phyloP scores from a whole-genome alignment of 1,284 basidiomycete genomes.

The Ganoderma sp. region DNA sequence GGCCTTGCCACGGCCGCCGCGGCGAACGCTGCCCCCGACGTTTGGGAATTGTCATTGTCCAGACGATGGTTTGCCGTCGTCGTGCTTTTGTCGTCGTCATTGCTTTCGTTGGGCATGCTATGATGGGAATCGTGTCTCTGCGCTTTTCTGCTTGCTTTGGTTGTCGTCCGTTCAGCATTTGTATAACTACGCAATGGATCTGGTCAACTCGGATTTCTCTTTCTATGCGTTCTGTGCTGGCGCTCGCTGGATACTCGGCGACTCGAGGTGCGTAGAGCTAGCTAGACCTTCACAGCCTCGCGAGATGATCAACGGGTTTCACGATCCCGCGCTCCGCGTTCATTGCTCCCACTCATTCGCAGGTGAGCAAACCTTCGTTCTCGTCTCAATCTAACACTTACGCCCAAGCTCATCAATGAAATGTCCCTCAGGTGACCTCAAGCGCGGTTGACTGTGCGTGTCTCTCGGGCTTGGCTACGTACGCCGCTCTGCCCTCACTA shows the following conservation, averaged over 20 bases:
- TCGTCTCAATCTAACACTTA: neutral
- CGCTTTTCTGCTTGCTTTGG: neutral
- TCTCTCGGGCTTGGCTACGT: neutral
- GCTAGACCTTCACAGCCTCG: neutral
- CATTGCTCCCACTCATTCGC: neutral
- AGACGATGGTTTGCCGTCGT: slow-evolving; percentile 3
- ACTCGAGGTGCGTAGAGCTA: neutral
- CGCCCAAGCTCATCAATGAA: neutral
- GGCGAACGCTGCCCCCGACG: neutral
- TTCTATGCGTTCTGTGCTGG: neutral
- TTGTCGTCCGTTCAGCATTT: neutral
- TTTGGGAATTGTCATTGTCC: neutral
- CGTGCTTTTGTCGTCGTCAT: slow-evolving; percentile 3
- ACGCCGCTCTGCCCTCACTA: neutral
- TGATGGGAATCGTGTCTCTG: neutral
- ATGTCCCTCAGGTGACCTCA: neutral
- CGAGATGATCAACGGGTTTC: neutral
- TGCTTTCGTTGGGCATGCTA: slow-evolving; percentile 14
- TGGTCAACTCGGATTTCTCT: neutral
- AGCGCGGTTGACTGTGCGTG: neutral
- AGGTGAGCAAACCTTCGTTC: neutral
- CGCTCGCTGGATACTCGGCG: no score
- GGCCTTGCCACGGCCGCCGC: neutral
- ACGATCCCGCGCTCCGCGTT: neutral
- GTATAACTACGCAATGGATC: slow-evolving; percentile 7